phyloP scores from a whole-genome alignment of 768 basidiomycete genomes.

The Gyrodon lividus region DNA sequence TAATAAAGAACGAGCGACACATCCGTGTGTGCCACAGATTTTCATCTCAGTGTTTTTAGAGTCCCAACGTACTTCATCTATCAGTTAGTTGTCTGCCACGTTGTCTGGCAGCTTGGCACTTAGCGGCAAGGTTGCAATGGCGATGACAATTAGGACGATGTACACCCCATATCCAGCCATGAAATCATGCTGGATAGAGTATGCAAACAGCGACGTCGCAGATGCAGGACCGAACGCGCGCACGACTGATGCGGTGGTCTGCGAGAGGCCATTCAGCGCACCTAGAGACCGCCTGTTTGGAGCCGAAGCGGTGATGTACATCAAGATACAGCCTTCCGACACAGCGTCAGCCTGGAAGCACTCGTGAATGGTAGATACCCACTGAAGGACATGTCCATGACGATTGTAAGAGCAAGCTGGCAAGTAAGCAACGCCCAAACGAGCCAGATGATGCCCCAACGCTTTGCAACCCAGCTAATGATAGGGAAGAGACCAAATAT shows the following conservation, averaged over 20 bases:
- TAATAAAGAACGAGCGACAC: neutral
- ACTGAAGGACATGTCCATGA: slow-evolving; percentile 37
- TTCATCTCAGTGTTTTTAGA: too few relatives aligned
- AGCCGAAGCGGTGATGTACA: slow-evolving; percentile 36
- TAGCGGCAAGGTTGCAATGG: too few relatives aligned
- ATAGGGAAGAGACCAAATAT: slow-evolving; percentile 33
- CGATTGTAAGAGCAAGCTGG: slow-evolving; percentile 21
- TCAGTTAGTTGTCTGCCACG: too few relatives aligned
- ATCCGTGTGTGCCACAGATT: too few relatives aligned
- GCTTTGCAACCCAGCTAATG: slow-evolving; percentile 26
- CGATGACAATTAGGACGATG: slow-evolving; percentile 4
- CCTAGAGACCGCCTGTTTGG: slow-evolving; percentile 62
- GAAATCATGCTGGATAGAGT: slow-evolving; percentile 24
- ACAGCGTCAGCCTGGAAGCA: too few relatives aligned
- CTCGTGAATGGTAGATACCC: neutral
- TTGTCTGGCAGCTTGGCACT: too few relatives aligned
- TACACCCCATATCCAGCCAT: slow-evolving; percentile 31
- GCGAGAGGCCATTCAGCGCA: slow-evolving; percentile 52
- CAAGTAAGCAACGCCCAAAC: slow-evolving; percentile 29
- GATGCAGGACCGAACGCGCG: slow-evolving; percentile 24
- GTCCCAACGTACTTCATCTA: too few relatives aligned
- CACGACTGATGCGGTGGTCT: slow-evolving; percentile 16
- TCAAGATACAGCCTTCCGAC: neutral
- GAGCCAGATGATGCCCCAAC: slow-evolving; percentile 19
- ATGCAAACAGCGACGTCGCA: slow-evolving; percentile 29